Evolutionary conservation across 164 flowering plant species (phyloP), one percentile per base, ranked within the genome.

Genomic region (Platanus orientalis): DNA sequence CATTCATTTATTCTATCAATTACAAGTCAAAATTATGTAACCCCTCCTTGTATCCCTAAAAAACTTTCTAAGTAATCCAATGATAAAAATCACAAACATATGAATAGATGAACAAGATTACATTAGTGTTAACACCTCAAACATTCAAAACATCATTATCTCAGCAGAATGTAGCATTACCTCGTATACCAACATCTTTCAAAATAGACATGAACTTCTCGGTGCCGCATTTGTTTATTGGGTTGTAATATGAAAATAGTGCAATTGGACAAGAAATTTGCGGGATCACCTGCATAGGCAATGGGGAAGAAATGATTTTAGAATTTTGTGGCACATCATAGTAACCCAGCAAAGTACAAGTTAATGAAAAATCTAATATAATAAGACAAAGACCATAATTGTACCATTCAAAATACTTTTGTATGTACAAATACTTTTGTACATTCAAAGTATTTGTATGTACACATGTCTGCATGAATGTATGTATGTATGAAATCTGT

Each of bases 231-330:
- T 82, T 84, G 16, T 87, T 86, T 65, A 93, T 93, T 49, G 97
- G 92, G 63, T 93, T 88, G 80, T 90, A 90, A 65, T 93, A 93
- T 20, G 97, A 51, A 69, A 90, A 90, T 39, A 93, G 65, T 26
- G 96, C 89, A 73, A 93, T 60, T 28, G 98, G 98, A 64, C 87
- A 82, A 40, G 97, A 90, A 63, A 93, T 42, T 61, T 87, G 75
- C 47, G 98, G 98, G 54, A 84, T 75, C 44, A 93, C 98, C 96
- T 93, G 71, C 61, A 30, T 47, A 61, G 36, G 56, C 10, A 71
- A 59, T 13, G 24, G 63, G n/a, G 16, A 28, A 62, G 47, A 10
- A 23, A 42, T 58, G 53, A 34, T 48, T 19, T 48, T 47, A 69
- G 57, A 68, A 40, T 20, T 44, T 29, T 71, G 21, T 28, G 9